Base-by-base conservation (phyloP, 768 basidiomycete species). In the Dentipellis sp. region DNA sequence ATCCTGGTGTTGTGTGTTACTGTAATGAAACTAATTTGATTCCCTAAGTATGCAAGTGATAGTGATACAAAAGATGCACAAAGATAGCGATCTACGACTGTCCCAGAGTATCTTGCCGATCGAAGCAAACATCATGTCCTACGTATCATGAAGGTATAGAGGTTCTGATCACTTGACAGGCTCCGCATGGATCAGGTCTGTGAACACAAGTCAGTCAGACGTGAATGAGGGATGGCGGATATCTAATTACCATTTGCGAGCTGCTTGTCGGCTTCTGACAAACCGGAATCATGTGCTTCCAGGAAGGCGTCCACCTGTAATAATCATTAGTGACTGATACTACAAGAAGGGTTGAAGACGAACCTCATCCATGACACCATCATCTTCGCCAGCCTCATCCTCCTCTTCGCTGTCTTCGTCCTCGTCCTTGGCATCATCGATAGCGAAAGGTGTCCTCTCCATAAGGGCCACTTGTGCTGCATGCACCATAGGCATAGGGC, bases 361-460 rank as follows among this genome's bases (percentile, higher is more conserved):
- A 55, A 87, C 90, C 77, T 95, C 94, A 65, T 94, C 91, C 84
- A 97, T 80, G 49, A 94, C 91, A 56, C 82, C 82, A 59, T 86
- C 84, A 55, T 86, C 84, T 48, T 81, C 83, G 51, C 77, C 81
- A 12, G 72, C 73, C 23, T 80, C 82, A 5, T 77, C 81, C 29
- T 72, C 70, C 8, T 71, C 73, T 7, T 79, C 71, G 67, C 83
- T 71, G 66, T 85, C 70, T 10, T 89, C 87, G 0, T 89, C 90
- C 10, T 87, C 88, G 56, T 91, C 90, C 53, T 84, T 86, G 3
- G 86, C 91, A 69, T 94, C 92, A 65, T 99, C 97, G 58, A 98
- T 97, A n/a, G 92, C 92, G 67, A 99, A 99, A 60, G 88, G 86
- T 22, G 91, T 93, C 45, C 95, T 77, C 67, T 95, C 90, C 86